Percentiles rank a stretch among this genome's conserved stretches.
Evolutionary conservation across 768 basidiomycete genomes (phyloP).

Genomic region (Suillus alpinus): DNA sequence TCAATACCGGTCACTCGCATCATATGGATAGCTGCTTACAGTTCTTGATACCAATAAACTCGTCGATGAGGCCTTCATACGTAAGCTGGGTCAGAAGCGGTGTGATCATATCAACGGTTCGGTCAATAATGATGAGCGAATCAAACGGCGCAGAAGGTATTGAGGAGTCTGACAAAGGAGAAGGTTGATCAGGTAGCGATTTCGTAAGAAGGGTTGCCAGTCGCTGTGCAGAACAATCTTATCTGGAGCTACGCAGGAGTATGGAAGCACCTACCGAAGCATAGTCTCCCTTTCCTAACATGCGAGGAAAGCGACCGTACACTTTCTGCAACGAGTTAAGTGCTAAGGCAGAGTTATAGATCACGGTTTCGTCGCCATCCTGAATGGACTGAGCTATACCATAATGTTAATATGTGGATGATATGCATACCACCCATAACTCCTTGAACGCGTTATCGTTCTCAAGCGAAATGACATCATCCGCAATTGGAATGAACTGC

Average conservation of each 20-base stretch:
- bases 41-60: constrained; percentile 85
- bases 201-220: constrained; percentile 70
- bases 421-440: constrained; percentile 76
- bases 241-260: neutral
- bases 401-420: neutral
- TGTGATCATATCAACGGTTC: constrained; percentile 92
- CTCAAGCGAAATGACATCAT: constrained; percentile 91
- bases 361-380: constrained; percentile 90
- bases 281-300: constrained; percentile 90
- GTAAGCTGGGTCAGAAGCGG: constrained; percentile 94
- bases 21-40: constrained; percentile 48
- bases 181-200: constrained; percentile 43
- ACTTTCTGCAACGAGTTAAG: constrained; percentile 78
- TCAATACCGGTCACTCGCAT: neutral
- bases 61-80: constrained; percentile 94
- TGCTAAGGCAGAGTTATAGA: constrained; percentile 88
- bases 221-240: constrained; percentile 46
- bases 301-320: constrained; percentile 87
- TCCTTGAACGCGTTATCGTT: constrained; percentile 82
- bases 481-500: constrained; percentile 90
- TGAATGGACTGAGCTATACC: constrained; percentile 27
- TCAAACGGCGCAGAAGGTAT: constrained; percentile 67
- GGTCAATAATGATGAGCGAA: constrained; percentile 84
- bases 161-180: constrained; percentile 39
- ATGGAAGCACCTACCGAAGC: constrained; percentile 53